Percentiles rank a stretch among this genome's conserved stretches.
Evolutionary conservation across 306 rosid genomes (phyloP).

Genomic region (Cicer judaicum): DNA sequence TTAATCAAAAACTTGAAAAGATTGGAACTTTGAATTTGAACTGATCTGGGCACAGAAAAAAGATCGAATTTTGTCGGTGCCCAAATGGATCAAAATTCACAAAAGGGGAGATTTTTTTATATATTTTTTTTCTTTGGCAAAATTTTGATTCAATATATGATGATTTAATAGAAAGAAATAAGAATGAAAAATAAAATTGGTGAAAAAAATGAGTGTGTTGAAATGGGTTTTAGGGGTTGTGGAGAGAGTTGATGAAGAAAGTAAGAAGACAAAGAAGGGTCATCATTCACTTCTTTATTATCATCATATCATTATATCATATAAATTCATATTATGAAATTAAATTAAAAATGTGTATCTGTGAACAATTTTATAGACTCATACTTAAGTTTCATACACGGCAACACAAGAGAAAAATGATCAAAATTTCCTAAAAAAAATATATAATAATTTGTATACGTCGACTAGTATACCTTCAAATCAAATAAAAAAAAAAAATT

Average conservation of each 20-base stretch:
- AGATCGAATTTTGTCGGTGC: slow-evolving; percentile 56
- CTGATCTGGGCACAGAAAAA: slow-evolving; percentile 27
- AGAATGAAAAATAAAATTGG: slow-evolving; percentile 3
- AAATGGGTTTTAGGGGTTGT: slow-evolving; percentile 44
- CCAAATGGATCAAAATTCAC: slow-evolving; percentile 43
- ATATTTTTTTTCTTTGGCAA: no score
- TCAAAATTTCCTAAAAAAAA: no score
- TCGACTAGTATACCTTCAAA: no score
- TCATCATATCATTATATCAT: slow-evolving; percentile 2
- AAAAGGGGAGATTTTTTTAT: not conserved
- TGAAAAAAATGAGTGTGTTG: not conserved
- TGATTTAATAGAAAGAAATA: slow-evolving; percentile 28
- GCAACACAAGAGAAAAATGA: not conserved
- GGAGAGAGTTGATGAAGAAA: slow-evolving; percentile 46
- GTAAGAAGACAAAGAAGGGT: slow-evolving; percentile 50
- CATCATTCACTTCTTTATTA: slow-evolving; percentile 48
- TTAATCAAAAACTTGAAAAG: slow-evolving; percentile 25
- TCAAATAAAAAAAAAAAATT: no score
- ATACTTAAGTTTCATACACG: slow-evolving; percentile 14
- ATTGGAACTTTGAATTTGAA: slow-evolving; percentile 39
- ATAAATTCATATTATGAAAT: no score
- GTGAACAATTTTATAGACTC: not conserved
- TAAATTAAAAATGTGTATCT: not conserved
- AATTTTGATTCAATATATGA: slow-evolving; percentile 30
- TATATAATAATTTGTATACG: no score